phyloP scores from a whole-genome alignment of 805 yeast species.

The Isabelozyma rhagii region DNA sequence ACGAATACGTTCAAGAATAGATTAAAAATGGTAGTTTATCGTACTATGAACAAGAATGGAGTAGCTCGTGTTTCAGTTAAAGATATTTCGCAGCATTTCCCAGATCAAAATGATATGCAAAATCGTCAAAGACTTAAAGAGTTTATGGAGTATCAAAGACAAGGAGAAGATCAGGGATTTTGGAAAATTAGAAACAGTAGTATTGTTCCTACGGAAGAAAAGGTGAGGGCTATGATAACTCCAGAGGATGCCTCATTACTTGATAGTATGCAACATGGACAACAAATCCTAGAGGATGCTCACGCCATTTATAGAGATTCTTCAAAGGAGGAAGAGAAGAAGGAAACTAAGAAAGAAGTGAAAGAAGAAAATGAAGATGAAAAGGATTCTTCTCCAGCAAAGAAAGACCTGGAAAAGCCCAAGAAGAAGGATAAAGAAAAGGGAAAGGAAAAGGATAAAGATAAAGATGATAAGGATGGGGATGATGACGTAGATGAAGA shows the following conservation, averaged over 20 bases:
- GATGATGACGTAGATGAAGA: conserved; percentile 76
- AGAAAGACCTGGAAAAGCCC: conserved; percentile 18
- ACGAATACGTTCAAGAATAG: conserved; percentile 90
- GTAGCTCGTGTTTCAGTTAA: conserved; percentile 75
- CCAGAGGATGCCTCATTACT: conserved; percentile 89
- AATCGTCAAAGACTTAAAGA: conserved; percentile 93
- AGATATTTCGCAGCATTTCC: conserved; percentile 89
- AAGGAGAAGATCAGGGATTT: conserved; percentile 89
- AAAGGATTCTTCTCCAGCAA: conserved; percentile 32
- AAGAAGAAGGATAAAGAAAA: conserved; percentile 18
- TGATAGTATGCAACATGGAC: conserved; percentile 94
- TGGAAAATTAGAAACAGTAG: conserved; percentile 77
- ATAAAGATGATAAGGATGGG: conserved; percentile 23
- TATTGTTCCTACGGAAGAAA: conserved; percentile 70
- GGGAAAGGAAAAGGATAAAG: conserved; percentile 14
- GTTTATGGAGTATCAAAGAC: conserved; percentile 95
- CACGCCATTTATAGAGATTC: conserved; percentile 48
- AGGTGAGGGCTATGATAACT: conserved; percentile 73
- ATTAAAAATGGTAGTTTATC: conserved; percentile 86
- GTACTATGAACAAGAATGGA: conserved; percentile 75
- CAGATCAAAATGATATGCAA: conserved; percentile 97
- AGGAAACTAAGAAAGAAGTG: conserved; percentile 18
- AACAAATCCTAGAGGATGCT: conserved; percentile 79
- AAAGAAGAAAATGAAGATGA: conserved; percentile 41
- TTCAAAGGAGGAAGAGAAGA: conserved; percentile 18